Evolutionary conservation across 768 basidiomycete species (phyloP), one percentile per base, ranked within the genome.

Genomic region (Goffeauzyma gilvescens): DNA sequence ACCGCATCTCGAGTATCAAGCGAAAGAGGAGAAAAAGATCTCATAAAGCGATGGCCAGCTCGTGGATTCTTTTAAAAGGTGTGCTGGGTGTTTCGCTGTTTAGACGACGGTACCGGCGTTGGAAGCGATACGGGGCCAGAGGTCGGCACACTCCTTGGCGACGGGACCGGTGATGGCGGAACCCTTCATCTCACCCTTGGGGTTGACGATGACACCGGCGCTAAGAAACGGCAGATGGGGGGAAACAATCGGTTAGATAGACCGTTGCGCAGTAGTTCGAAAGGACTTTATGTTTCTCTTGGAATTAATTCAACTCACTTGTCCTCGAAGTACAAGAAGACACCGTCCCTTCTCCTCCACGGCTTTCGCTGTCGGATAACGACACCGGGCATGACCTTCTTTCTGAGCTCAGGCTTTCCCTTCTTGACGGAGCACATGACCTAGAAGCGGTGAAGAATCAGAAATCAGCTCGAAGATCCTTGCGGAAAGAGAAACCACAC

Each of bases 111-210:
- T 95, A 61, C 89, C 87, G 47, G 89, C 87, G 68, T 95, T 96
- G 54, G 89, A 87, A 43, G 93, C 93, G 58, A 95, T 95, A 82
- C 87, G 86, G 45, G 85, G 90, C 93, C 90, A 95, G 44, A 90
- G 72, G 71, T 95, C 90, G 59, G 86, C 87, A 63, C 93, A 96
- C 84, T 95, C 90, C 76, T 96, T 98, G 70, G 90, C 93, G 50
- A 98, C 64, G 42, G 58, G 59, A 34, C 47, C 47, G 38, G 47
- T 63, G 58, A 63, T 63, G 48, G 65, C 65, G 40, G 84, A 89
- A 38, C 90, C 90, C 73, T 98, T 98, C 93, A 98, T 98, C 72
- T 98, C 93, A 58, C 90, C 90, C 74, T 95, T 95, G 61, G 83
- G 80, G 72, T 93, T 95, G 58, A 95, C 86, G 50, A 90, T 90